These are phyloP conservation scores for Tarenaya hassleriana DNA, from an alignment of 345 rosid genomes.

Conservation along the genomic window DNA sequence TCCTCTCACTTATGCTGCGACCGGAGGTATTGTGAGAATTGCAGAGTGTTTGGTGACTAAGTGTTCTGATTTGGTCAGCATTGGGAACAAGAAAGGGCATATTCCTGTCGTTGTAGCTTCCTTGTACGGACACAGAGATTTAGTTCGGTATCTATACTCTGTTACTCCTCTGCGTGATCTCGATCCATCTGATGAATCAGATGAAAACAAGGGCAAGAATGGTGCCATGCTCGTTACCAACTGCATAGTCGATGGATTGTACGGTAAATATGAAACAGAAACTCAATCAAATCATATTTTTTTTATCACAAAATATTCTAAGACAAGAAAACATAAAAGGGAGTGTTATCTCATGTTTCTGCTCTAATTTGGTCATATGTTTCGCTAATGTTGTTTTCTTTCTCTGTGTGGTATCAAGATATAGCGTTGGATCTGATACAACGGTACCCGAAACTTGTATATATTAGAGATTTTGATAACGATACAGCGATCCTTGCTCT, in stretches of 20 bases:
- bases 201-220: slow-evolving; percentile 32
- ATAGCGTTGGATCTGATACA: slow-evolving; percentile 62
- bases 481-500: slow-evolving; percentile 55
- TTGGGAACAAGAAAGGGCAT: slow-evolving; percentile 35
- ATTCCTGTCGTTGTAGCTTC: slow-evolving; percentile 68
- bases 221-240: slow-evolving; percentile 58
- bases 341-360: too few relatives aligned
- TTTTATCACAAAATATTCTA: too few relatives aligned
- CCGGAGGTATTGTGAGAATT: slow-evolving; percentile 55
- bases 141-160: slow-evolving; percentile 49
- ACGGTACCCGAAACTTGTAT: slow-evolving; percentile 38
- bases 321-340: too few relatives aligned
- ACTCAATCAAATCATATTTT: too few relatives aligned
- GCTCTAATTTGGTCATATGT: neutral
- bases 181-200: slow-evolving; percentile 34
- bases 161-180: slow-evolving; percentile 41
- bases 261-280: slow-evolving; percentile 49
- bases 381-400: neutral
- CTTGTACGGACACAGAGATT: slow-evolving; percentile 50
- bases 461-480: slow-evolving; percentile 41
- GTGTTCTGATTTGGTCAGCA: slow-evolving; percentile 33
- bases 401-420: slow-evolving; percentile 23
- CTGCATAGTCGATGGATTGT: slow-evolving; percentile 55
- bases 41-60: slow-evolving; percentile 45
- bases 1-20: slow-evolving; percentile 61